Conservation (phyloP, 768 basidiomycete genomes). For the Holtermanniella nyarrowii region DNA sequence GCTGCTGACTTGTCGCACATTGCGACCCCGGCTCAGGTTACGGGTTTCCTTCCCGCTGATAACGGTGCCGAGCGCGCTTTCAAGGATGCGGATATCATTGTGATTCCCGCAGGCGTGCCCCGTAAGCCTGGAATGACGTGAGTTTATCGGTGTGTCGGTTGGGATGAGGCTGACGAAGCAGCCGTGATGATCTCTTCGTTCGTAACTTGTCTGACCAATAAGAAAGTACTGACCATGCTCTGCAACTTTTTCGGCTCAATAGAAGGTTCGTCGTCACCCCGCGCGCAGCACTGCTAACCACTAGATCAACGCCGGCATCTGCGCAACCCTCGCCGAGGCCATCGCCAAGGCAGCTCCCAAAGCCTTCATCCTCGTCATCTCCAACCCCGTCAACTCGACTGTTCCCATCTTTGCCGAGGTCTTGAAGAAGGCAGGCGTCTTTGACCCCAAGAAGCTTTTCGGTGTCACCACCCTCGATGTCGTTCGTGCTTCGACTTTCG, state of each 20-base stretch:
- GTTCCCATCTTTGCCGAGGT: conserved; percentile 93
- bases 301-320: conserved; percentile 93
- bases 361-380: conserved; percentile 92
- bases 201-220: conserved; percentile 6
- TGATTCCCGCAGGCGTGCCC: conserved; percentile 98
- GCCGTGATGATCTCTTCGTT: conserved; percentile 43
- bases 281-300: conserved; percentile 1
- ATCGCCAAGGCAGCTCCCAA: conserved; percentile 75
- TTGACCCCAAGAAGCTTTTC: conserved; percentile 77
- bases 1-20: conserved; percentile 95
- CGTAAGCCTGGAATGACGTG: conserved; percentile 61
- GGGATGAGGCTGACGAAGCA: not conserved
- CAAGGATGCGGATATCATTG: conserved; percentile 78
- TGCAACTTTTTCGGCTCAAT: not conserved
- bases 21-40: conserved; percentile 69
- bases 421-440: conserved; percentile 83
- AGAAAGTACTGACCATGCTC: conserved; percentile 43
- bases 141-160: conserved; percentile 55
- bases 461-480: conserved; percentile 98
- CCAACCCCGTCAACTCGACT: conserved; percentile 85
- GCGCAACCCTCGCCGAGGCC: conserved; percentile 85
- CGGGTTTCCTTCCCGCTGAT: conserved; percentile 40
- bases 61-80: conserved; percentile 50
- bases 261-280: conserved; percentile 12
- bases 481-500: conserved; percentile 88